A percentile compares a stretch with the other conserved stretches of the same genome.
Conservation (phyloP, 2,329 filamentous ascomycete genomes). For the Pyrenophora seminiperda region DNA sequence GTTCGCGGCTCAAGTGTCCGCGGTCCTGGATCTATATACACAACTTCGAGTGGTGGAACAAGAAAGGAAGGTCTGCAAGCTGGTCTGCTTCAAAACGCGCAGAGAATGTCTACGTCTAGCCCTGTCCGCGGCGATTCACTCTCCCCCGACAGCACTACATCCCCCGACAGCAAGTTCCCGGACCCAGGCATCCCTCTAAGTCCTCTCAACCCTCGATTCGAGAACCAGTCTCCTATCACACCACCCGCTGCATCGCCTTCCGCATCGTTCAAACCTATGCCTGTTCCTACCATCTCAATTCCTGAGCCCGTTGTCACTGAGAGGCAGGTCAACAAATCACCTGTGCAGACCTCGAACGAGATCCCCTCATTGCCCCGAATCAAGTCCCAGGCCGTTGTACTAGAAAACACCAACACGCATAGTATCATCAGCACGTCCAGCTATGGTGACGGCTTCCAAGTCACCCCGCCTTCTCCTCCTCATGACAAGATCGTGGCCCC, state of each 20-base stretch:
- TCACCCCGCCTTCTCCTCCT: slow-evolving; percentile 53
- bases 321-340: slow-evolving; percentile 33
- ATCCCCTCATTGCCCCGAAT: slow-evolving; percentile 35
- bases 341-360: slow-evolving; percentile 27
- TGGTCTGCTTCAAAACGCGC: slow-evolving; percentile 60
- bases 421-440: slow-evolving; percentile 58
- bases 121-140: slow-evolving; percentile 51
- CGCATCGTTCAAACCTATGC: slow-evolving; percentile 45
- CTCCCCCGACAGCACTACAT: slow-evolving; percentile 37
- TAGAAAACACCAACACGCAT: slow-evolving; percentile 40
- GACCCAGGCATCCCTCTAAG: slow-evolving; percentile 37
- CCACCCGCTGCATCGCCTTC: slow-evolving; percentile 20
- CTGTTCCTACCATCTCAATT: slow-evolving; percentile 32
- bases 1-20: slow-evolving; percentile 39
- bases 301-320: slow-evolving; percentile 27
- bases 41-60: slow-evolving; percentile 55
- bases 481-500: slow-evolving; percentile 36
- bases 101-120: slow-evolving; percentile 61
- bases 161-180: slow-evolving; percentile 44
- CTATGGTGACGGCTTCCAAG: slow-evolving; percentile 61
- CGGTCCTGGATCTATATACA: slow-evolving; percentile 54
- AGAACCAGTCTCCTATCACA: slow-evolving; percentile 13
- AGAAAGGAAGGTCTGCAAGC: slow-evolving; percentile 56
- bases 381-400: slow-evolving; percentile 45
- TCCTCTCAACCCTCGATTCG: slow-evolving; percentile 38